Conservation (phyloP, 2,329 filamentous ascomycete genomes). For the Calonectria pauciramosa region DNA sequence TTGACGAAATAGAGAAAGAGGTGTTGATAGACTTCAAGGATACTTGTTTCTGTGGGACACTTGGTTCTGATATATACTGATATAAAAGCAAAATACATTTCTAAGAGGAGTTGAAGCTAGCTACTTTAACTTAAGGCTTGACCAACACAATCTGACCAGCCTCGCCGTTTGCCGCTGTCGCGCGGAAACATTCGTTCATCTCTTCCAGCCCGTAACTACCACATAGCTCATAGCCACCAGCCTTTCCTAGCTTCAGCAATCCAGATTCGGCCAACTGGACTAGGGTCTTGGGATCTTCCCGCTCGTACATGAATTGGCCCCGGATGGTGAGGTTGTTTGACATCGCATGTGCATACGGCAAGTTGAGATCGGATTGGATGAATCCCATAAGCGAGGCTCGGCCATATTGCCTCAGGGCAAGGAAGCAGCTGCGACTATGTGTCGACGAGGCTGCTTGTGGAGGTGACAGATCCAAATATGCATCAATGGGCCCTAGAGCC, state of each 20-base stretch:
- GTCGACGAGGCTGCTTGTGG: conserved; percentile 54
- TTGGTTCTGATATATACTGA: no score
- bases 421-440: conserved; percentile 52
- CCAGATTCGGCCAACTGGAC: conserved; percentile 32
- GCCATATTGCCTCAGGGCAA: conserved; percentile 49
- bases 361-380: conserved; percentile 46
- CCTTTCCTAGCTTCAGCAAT: conserved; percentile 28
- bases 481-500: conserved; percentile 52
- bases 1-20: not conserved
- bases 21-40: not conserved
- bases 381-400: conserved; percentile 39
- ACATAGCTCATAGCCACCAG: conserved; percentile 29
- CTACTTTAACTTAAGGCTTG: not conserved
- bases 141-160: not conserved
- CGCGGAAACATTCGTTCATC: conserved; percentile 24
- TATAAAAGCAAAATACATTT: not conserved
- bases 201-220: conserved; percentile 28
- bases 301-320: conserved; percentile 58
- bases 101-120: not conserved
- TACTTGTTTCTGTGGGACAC: no score
- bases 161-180: not conserved
- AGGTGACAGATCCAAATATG: conserved; percentile 62
- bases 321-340: conserved; percentile 51
- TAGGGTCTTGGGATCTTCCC: conserved; percentile 26
- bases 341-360: conserved; percentile 42